These are phyloP conservation scores for Fusarium sulawesiense DNA, from an alignment of 2,329 filamentous ascomycete genomes.

Conservation along the genomic window DNA sequence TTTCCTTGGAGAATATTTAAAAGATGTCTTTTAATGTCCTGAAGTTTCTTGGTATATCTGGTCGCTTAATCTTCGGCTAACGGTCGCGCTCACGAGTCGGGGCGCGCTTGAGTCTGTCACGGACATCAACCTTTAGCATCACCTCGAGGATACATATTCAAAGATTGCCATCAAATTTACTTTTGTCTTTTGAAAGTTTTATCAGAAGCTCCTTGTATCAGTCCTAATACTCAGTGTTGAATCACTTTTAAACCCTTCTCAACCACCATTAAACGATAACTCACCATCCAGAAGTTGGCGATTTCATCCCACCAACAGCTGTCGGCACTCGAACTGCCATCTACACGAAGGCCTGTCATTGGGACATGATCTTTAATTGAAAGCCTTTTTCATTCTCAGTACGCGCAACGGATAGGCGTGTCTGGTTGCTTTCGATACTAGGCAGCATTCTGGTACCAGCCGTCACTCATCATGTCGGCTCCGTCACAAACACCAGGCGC, in stretches of 20 bases:
- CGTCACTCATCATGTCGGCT: conserved; percentile 49
- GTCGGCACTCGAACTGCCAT: not conserved
- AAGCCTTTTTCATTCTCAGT: not conserved
- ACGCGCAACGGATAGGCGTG: not conserved
- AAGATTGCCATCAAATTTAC: conserved; percentile 7
- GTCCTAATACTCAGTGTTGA: no score
- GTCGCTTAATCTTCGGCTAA: conserved; percentile 46
- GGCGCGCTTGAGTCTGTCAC: conserved; percentile 32
- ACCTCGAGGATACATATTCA: conserved; percentile 21
- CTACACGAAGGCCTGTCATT: not conserved
- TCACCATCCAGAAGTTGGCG: not conserved
- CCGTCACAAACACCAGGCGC: conserved; percentile 48
- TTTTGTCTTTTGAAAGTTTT: not conserved
- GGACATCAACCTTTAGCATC: conserved; percentile 20
- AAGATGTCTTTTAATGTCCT: not conserved
- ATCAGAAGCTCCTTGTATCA: not conserved
- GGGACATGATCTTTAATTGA: conserved; percentile 25
- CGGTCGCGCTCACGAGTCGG: conserved; percentile 3
- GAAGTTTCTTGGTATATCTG: no score
- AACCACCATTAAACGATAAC: not conserved
- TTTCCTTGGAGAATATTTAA: not conserved
- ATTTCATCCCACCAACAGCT: conserved; percentile 3
- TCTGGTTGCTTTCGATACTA: not conserved
- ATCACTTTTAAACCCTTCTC: not conserved
- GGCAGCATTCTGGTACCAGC: not conserved